Conservation (phyloP, 129 eudicot species). For the Helianthus tuberosus region DNA sequence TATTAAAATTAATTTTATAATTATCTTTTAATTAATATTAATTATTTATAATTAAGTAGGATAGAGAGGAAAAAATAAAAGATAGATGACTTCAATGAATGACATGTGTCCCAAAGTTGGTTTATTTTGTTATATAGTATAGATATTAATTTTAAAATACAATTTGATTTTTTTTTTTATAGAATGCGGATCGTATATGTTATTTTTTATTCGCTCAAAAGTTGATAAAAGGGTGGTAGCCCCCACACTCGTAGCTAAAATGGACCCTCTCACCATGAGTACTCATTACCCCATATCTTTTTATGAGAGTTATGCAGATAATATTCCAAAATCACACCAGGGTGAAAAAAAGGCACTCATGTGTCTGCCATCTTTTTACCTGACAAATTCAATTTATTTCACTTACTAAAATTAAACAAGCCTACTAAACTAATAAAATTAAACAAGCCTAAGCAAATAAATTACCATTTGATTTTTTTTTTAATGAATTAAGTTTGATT, state of each 20-base stretch:
- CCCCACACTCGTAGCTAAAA: not conserved
- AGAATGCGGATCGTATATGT: not conserved
- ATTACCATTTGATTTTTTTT: not conserved
- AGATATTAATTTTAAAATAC: not conserved
- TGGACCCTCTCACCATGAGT: not conserved
- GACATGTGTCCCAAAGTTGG: too few species aligned
- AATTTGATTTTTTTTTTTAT: not conserved
- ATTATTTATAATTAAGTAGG: too few species aligned
- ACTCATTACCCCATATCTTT: not conserved
- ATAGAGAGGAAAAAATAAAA: too few species aligned
- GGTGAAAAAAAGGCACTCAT: constrained; percentile 8
- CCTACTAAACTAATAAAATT: too few species aligned
- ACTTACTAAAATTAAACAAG: too few species aligned
- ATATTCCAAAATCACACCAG: constrained; percentile 14
- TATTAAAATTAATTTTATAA: too few species aligned
- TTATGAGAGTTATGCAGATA: constrained; percentile 14
- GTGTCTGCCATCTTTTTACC: constrained; percentile 6
- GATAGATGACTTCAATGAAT: too few species aligned
- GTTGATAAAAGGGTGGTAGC: not conserved
- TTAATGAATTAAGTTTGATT: not conserved
- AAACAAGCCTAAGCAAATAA: not conserved
- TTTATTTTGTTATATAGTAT: too few species aligned
- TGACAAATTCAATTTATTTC: not conserved
- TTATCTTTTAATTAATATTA: too few species aligned
- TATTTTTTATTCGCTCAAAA: not conserved